phyloP scores from a whole-genome alignment of 1,284 basidiomycete genomes.

The Melampsora americana region DNA sequence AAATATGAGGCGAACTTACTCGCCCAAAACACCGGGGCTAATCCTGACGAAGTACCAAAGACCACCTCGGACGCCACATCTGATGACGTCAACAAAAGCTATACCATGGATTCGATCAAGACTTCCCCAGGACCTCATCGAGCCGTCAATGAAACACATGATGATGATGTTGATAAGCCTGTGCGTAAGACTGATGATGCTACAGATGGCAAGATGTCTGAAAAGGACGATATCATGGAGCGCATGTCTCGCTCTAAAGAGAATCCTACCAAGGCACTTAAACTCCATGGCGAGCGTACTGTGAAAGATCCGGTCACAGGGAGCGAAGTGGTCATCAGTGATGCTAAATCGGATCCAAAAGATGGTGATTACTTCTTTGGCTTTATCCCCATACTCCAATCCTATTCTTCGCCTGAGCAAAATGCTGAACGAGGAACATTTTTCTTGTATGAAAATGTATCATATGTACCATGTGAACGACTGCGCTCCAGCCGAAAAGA shows the following conservation, averaged over 20 bases:
- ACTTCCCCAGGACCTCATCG: not conserved
- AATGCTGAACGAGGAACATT: too few relatives aligned
- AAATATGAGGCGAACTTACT: slow-evolving; percentile 10
- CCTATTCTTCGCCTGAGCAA: too few relatives aligned
- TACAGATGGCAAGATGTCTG: not conserved
- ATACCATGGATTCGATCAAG: not conserved
- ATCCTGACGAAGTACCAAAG: not conserved
- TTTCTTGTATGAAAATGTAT: too few relatives aligned
- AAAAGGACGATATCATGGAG: slow-evolving; percentile 37
- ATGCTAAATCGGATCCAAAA: slow-evolving; percentile 59
- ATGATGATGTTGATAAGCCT: not conserved
- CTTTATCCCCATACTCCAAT: too few relatives aligned
- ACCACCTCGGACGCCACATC: not conserved
- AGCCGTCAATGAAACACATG: not conserved
- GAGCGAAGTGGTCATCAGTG: slow-evolving; percentile 61
- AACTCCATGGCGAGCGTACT: slow-evolving; percentile 57
- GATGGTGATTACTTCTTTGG: slow-evolving; percentile 44
- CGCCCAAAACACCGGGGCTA: not conserved
- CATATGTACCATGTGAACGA: too few relatives aligned
- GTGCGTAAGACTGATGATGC: not conserved
- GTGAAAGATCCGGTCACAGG: slow-evolving; percentile 65
- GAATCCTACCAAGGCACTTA: slow-evolving; percentile 46
- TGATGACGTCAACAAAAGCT: not conserved
- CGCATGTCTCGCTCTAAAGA: slow-evolving; percentile 19
- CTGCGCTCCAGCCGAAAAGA: slow-evolving; percentile 2